These are phyloP conservation scores for Cnidoscolus chayamansa DNA, from an alignment of 441 rosid species.

Conservation along the genomic window DNA sequence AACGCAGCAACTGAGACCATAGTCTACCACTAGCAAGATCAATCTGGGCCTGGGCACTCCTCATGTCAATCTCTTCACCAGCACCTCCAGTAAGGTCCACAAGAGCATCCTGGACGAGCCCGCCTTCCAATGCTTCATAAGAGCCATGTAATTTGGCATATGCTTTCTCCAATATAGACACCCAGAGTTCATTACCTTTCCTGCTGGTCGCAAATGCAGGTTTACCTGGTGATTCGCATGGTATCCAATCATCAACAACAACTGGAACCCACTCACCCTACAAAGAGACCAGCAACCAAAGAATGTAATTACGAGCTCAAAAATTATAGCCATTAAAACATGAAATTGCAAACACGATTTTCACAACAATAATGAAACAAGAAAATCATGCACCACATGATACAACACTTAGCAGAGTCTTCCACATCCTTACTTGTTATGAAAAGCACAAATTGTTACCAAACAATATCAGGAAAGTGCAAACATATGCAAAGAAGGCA, in stretches of 20 bases:
- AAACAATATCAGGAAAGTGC: neutral
- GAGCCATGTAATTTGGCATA: conserved; percentile 99
- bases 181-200: conserved; percentile 96
- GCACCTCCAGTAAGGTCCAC: conserved; percentile 99
- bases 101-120: conserved; percentile 99
- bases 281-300: conserved; percentile 26
- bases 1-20: conserved; percentile 97
- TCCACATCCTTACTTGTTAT: neutral
- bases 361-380: neutral
- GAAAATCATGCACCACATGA: neutral
- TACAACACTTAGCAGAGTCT: neutral
- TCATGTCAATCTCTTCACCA: conserved; percentile 99
- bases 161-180: conserved; percentile 95
- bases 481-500: neutral
- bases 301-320: conserved; percentile 7
- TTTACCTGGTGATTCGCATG: conserved; percentile 92
- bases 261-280: conserved; percentile 99
- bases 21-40: conserved; percentile 99
- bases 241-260: conserved; percentile 99
- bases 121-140: conserved; percentile 98
- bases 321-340: neutral
- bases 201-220: conserved; percentile 99
- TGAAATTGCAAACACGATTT: neutral
- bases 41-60: conserved; percentile 98
- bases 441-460: neutral